Base-by-base conservation (phyloP, 1,139 yeast genomes). In the Magnusiomyces fungicola region DNA sequence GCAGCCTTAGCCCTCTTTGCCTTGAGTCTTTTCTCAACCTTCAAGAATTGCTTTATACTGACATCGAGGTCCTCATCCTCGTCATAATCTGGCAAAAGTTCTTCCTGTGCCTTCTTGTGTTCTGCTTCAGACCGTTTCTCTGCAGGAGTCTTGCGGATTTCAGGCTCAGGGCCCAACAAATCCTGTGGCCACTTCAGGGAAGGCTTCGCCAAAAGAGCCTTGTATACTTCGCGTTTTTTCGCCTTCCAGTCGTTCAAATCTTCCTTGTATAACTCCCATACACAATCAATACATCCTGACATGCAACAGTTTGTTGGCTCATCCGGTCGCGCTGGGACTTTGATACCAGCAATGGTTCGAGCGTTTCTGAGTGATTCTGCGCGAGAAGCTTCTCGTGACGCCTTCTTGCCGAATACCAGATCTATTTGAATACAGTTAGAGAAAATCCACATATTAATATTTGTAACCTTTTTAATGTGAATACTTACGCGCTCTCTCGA, bases 251-350 rank as follows among this genome's bases (percentile, higher is more conserved):
- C 89, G 56, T 80, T 81, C 46, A 90, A 61, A 63, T 92, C 97
- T 49, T 90, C 97, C 58, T 84, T 82, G 65, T 79, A 92, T 50
- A 86, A 69, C 59, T 90, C 97, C 97, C 97, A 92, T 1, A 92
- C 97, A 67, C 98, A 92, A 66, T 90, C 87, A 38, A 88, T 80
- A 65, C 98, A 92, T 1, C 98, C 98, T 55, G 95, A 83, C 96
- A 89, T 89, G 65, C 98, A 92, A 65, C 98, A 92, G 65, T 90
- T 89, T 60, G 89, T 95, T 2, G 97, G 97, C 60, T 88, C 96
- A 4, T 70, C 72, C 1, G 98, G 98, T 60, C 75, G 76, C 18
- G 77, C 79, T 2, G 96, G 96, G 0, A 92, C 95, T 2, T 64
- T 65, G 0, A 90, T 70, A 0, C 97, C 97, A 0, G 81, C 90